Base-by-base conservation (phyloP, 257 asterid genomes). In the Fraxinus cuspidata region DNA sequence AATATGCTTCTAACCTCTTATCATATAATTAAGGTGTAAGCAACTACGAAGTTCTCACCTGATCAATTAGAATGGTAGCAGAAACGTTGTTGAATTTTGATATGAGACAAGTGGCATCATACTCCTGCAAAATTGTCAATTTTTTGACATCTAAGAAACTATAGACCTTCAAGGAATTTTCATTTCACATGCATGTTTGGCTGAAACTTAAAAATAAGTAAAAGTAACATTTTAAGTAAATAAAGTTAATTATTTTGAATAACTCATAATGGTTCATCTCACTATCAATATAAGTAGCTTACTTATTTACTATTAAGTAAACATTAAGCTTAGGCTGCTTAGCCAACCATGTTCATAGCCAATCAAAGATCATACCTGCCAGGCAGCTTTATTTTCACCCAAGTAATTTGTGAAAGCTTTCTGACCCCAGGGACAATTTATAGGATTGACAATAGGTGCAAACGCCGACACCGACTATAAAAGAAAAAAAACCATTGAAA, bases 391-490 rank as follows among this genome's bases (percentile, higher is more conserved):
- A 83, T 88, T 86, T 76, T 86, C 95, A 18, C 97, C 99, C 87
- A 96, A 87, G 88, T 93, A 96, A 87, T 92, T 87, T 56, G 92
- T 82, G 86, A 96, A 93, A 74, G 99, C 99, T 85, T 96, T 96
- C 84, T 90, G 92, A 79, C 99, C 99, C 99, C 99, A 96, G 3
- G 97, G 97, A 78, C 97, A 96, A 78, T 89, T 90, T 25, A 86
- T 70, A 21, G 99, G 99, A 86, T 96, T 89, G 28, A 51, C 87
- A 75, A 96, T 81, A 77, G 99, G 99, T 9, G 99, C 84, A 82
- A 96, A 93, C 25, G 97, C 98, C 3, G 98, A 96, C 67, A 93
- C 99, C 1, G 99, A 92, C 99, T 96, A 88, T 37, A 72, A 74
- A 60, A 63, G 11, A 2, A 10, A 63, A 63, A 71, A 1, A 37